Base-by-base conservation (phyloP, 2,329 filamentous ascomycete genomes). In the Cryoendolithus antarcticus region DNA sequence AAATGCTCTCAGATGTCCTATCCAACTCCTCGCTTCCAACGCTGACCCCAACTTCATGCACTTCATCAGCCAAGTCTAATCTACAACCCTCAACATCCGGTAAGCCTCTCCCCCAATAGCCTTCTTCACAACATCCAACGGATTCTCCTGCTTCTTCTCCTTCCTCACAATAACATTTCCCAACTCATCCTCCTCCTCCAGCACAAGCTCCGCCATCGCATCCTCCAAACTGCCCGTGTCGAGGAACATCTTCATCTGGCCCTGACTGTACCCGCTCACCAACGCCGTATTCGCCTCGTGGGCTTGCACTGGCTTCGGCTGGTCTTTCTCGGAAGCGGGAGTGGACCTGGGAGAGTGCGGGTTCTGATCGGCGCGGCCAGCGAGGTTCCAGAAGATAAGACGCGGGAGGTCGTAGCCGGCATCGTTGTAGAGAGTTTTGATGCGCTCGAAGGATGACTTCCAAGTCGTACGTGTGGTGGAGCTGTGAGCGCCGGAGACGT, bases 341-440 rank as follows among this genome's bases (percentile, higher is more conserved):
- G 41, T 37, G 24, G 52, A 45, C 5, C 45, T 42, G 19, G 19
- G 19, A 21, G 19, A 21, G 19, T 21, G 19, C 19, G 19, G 19
- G 15, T 24, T 35, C 15, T 13, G 32, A 9, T 13, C 24, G 5
- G 30, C 40, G 0, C 61, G 60, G 6, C 63, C 66, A 0, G 70
- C 70, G 11, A 77, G 58, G 48, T 76, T 75, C 74, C 73, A 77
- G 52, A 74, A 77, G 3, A 77, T 60, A 10, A 78, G 56, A 51
- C 72, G 63, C 0, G 74, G 74, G 56, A 77, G 62, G 40, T 74
- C 66, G 47, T 77, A 77, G 0, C 74, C 73, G 2, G 66, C 65
- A 0, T 61, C 53, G 8, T 56, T 49, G 52, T 62, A 77, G 31
- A 57, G 53, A 12, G 43, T 43, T 49, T 67, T 58, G 51, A 78